Evolutionary conservation across 139 green algal species (phyloP).

Genomic region (Asterochloris erici): DNA sequence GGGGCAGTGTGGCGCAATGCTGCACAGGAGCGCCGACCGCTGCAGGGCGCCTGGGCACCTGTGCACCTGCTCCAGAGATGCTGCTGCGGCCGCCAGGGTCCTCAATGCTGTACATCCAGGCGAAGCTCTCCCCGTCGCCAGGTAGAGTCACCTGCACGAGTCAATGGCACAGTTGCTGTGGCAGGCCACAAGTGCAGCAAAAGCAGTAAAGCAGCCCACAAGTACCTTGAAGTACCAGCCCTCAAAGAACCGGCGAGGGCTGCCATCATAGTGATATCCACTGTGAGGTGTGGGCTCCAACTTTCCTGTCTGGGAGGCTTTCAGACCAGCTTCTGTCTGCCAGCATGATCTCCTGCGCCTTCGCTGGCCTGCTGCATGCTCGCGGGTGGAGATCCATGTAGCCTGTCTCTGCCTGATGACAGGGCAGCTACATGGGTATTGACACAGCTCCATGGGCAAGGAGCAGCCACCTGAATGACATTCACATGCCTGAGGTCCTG

Average conservation of each 20-base stretch:
- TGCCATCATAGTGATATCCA: conserved; percentile 84
- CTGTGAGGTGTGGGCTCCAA: conserved; percentile 53
- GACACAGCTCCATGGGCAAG: too few species aligned
- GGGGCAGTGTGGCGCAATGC: neutral
- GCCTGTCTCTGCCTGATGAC: too few species aligned
- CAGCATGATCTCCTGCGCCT: too few species aligned
- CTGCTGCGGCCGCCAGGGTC: conserved; percentile 60
- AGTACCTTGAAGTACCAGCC: conserved; percentile 93
- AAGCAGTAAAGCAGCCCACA: too few species aligned
- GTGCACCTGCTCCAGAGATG: conserved; percentile 50
- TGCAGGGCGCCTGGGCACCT: conserved; percentile 18
- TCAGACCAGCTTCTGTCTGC: too few species aligned
- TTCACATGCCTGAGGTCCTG: too few species aligned
- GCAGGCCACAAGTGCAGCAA: neutral
- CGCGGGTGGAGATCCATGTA: too few species aligned
- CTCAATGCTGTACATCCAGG: conserved; percentile 93
- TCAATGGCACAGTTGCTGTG: neutral
- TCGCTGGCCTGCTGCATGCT: too few species aligned
- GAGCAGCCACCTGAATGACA: too few species aligned
- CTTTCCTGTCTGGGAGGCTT: too few species aligned
- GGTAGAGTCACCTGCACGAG: conserved; percentile 68
- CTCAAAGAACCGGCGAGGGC: conserved; percentile 82
- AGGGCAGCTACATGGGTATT: too few species aligned
- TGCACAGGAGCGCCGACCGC: neutral
- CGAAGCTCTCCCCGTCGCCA: conserved; percentile 82